Evolutionary conservation across 2,329 filamentous ascomycete genomes (phyloP), one percentile per base, ranked within the genome.

Genomic region (Colletotrichum agaves): DNA sequence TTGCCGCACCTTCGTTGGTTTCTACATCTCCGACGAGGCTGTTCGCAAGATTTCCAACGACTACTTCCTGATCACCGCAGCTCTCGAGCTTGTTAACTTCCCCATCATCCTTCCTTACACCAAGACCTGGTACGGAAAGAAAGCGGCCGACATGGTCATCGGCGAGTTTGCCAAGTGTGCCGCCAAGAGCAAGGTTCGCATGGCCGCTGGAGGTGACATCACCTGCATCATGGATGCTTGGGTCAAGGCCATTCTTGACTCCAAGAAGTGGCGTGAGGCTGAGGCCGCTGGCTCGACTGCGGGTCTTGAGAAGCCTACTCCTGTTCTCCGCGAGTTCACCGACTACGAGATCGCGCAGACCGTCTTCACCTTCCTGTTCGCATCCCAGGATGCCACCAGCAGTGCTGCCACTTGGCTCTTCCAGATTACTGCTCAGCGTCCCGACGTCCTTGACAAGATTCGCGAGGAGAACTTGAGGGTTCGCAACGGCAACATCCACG

Each of bases 61-160:
- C 81, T 99, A 97, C 83, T 98, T 97, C 81, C 88, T 95, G 71
- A 97, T 98, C 77, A 98, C 96, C 13, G 95, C 92, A 65, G 96
- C 96, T 21, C 88, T 98, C 73, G 96, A 99, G 81, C 88, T 98
- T 52, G 96, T 99, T 85, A 98, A 98, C 85, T 97, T 98, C 84
- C 95, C 96, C 67, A 92, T 98, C 81, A 98, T 98, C 77, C 81
- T 98, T 44, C 95, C 95, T 43, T 98, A 88, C 85, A 98, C 94
- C 77, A 95, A 94, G 84, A 94, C 94, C 5, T 98, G 94, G 94
- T 97, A 97, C 76, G 96, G 95, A 74, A 97, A 98, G 87, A 97
- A 94, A 83, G 93, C 94, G 33, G 90, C 95, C 66, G 93, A 97
- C 75, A 93, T 97, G 90, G 93, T 97, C 37, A 85, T 98, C 72